A percentile compares a stretch with the other conserved stretches of the same genome.
These are phyloP conservation scores for Claviceps capensis DNA, from an alignment of 2,329 filamentous ascomycete genomes.

Conservation along the genomic window DNA sequence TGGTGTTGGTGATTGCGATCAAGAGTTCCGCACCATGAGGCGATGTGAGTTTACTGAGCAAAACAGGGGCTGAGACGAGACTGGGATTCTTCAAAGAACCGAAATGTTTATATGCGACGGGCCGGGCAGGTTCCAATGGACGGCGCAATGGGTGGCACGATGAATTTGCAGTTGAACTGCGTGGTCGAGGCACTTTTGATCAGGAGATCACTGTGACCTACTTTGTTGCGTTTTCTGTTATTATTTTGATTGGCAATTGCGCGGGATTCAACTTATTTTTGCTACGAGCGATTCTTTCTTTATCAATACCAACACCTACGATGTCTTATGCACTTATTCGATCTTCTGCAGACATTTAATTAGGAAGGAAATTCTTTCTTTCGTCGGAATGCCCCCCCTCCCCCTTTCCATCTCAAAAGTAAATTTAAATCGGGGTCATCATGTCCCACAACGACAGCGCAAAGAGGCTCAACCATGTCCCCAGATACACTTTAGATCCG, in stretches of 20 bases:
- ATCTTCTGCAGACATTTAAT: not conserved
- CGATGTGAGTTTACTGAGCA: not conserved
- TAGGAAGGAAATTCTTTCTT: not conserved
- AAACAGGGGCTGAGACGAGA: not conserved
- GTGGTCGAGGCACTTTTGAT: not conserved
- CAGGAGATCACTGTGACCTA: not conserved
- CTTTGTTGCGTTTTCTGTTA: not conserved
- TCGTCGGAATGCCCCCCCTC: not conserved
- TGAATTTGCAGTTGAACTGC: not conserved
- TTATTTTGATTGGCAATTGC: not conserved
- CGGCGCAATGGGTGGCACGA: not conserved
- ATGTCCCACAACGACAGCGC: not conserved
- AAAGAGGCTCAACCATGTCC: conserved; percentile 3
- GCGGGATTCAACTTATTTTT: not conserved
- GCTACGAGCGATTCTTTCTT: not conserved
- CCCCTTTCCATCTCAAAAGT: not conserved
- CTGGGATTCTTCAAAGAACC: not conserved
- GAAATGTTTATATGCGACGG: not conserved
- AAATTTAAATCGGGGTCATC: not conserved
- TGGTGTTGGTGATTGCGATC: conserved; percentile 40
- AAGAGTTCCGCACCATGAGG: conserved; percentile 24
- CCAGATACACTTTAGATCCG: too few species aligned
- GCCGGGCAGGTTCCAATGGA: not conserved
- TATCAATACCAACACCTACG: not conserved
- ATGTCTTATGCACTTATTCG: not conserved